These are phyloP conservation scores for Plasmopara halstedii DNA, from an alignment of 352 stramenopile genomes.

Conservation along the genomic window DNA sequence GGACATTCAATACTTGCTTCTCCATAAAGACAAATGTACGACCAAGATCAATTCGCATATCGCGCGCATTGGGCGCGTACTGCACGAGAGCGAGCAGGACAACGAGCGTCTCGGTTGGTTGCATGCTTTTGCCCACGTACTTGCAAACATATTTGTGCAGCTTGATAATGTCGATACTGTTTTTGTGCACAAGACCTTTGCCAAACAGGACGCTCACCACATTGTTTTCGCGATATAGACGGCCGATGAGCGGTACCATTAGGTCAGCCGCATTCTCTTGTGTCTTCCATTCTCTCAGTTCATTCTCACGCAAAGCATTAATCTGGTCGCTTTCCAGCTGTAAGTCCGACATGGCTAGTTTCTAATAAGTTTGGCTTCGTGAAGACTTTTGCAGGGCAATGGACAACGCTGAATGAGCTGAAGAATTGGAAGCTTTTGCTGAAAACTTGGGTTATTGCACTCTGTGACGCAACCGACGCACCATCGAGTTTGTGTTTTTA, in stretches of 20 bases:
- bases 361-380: too few relatives aligned
- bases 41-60: conserved; percentile 74
- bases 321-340: conserved; percentile 39
- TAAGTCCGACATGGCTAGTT: conserved; percentile 24
- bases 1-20: conserved; percentile 40
- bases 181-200: conserved; percentile 81
- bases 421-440: too few relatives aligned
- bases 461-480: too few relatives aligned
- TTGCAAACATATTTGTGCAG: conserved; percentile 79
- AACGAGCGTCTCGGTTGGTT: conserved; percentile 62
- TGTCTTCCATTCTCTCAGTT: conserved; percentile 70
- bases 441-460: too few relatives aligned
- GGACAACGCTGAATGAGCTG: too few relatives aligned
- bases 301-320: conserved; percentile 41
- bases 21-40: conserved; percentile 68
- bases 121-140: conserved; percentile 75
- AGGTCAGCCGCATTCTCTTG: conserved; percentile 77
- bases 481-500: too few relatives aligned
- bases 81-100: conserved; percentile 57
- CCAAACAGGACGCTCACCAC: conserved; percentile 77
- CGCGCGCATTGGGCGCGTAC: conserved; percentile 46
- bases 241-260: conserved; percentile 78
- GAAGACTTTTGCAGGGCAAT: background rate
- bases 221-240: conserved; percentile 78
- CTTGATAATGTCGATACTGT: conserved; percentile 80